Evolutionary conservation across 345 rosid genomes (phyloP), one percentile per base, ranked within the genome.

Genomic region (Populus davidiana): DNA sequence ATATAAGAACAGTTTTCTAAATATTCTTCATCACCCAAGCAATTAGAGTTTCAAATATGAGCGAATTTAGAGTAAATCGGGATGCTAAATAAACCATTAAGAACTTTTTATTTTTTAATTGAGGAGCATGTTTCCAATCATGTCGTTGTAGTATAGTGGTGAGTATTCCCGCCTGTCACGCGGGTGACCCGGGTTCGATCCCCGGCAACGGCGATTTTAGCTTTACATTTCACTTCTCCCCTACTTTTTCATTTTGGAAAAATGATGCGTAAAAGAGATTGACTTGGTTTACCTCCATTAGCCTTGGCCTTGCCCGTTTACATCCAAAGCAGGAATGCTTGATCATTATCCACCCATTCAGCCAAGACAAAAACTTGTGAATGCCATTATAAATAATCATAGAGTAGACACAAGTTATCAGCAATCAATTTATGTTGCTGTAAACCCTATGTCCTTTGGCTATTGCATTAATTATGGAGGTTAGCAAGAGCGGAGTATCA

Each of bases 131-230:
- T 0, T 9, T 8, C 10, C 44, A 41, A 41, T 0, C 2, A 8
- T 18, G 93, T 91, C 87, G 96, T 91, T 90, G 96, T 93, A 93
- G 91, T 91, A 90, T 91, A 86, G 93, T 93, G 96, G 94, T 91
- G 3, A 88, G 94, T 89, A 88, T 90, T 87, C 87, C 90, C 86
- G 93, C 89, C 95, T 89, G 92, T 92, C 95, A 90, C 95, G 87
- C 89, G 93, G 92, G 90, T 74, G 96, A 90, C 93, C 92, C 91
- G 92, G 90, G 95, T 90, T 93, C 97, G 98, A 91, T 90, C 92
- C 90, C 96, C 92, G 91, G 93, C 93, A 90, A 85, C 90, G 93
- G 94, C 89, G 96, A 4, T 5, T 33, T 33, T 33, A 33, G 36
- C 5, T 43, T 43, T 13, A 0, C 6, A 12, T 10, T 10, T 10